Base-by-base conservation (phyloP, 352 stramenopile genomes). In the Phytophthora tubulina region DNA sequence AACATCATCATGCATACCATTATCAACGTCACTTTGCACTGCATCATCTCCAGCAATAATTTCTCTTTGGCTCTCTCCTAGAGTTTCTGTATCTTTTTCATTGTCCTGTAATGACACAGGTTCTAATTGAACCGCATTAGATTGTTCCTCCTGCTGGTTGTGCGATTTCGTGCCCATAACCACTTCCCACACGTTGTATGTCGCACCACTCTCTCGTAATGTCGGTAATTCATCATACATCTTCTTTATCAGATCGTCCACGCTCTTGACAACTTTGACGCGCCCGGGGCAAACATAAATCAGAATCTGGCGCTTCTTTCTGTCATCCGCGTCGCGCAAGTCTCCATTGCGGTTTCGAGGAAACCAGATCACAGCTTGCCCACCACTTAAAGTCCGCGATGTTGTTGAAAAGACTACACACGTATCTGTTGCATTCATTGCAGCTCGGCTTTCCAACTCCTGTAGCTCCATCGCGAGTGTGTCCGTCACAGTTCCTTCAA, bases 191-290 rank as follows among this genome's bases (percentile, higher is more conserved):
- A 86, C 66, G 1, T 56, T 79, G 51, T 87, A 92, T 35, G n/a
- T 59, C 5, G 76, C 72, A n/a, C 56, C 71, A 7, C 15, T 36
- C 2, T 56, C 58, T 30, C 49, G 52, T 14, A 85, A 48, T 4
- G 61, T 36, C 17, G 72, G 63, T 3, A 89, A 55, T 35, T 94
- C 83, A 1, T 90, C 80, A n/a, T 72, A 55, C 63, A 92, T 56
- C 17, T 83, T 91, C 56, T 75, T 82, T 8, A 85, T 39, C 21
- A 94, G 50, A 33, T 88, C 82, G 1, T 46, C 27, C 3, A 85
- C 27, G n/a, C 21, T 86, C 55, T 86, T 90, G 7, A 92, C 77
- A 38, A 93, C 72, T 57, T 94, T 94, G 17, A 93, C 76, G 14
- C 83, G 75, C 3, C 85, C 86, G 35, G 86, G 86, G 42, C 76